These are phyloP conservation scores for Acanthamoeba healyi DNA, from an alignment of 208 protist species.

Conservation along the genomic window DNA sequence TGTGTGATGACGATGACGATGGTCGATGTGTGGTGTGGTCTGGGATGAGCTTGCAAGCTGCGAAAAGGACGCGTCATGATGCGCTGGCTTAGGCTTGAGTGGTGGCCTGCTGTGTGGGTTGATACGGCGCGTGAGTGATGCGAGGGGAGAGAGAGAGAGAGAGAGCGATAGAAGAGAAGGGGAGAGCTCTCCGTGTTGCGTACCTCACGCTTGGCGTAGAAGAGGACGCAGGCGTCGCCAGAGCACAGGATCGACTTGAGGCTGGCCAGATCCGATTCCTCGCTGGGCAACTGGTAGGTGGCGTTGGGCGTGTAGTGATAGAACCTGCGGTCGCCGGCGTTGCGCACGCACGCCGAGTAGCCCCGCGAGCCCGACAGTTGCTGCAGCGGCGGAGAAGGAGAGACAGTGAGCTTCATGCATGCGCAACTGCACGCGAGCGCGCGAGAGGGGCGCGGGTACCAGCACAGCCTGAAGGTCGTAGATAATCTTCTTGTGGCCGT, in stretches of 20 bases:
- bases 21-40: too few relatives aligned
- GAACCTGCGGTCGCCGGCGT: conserved; percentile 1
- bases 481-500: conserved; percentile 8
- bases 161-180: too few relatives aligned
- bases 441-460: background rate
- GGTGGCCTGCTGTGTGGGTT: too few relatives aligned
- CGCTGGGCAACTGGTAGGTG: conserved; percentile 22
- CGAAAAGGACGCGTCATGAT: too few relatives aligned
- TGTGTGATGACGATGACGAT: too few relatives aligned
- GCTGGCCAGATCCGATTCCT: conserved; percentile 13
- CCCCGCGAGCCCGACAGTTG: conserved; percentile 39
- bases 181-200: background rate
- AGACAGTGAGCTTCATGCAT: too few relatives aligned
- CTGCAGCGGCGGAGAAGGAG: background rate
- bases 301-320: conserved; percentile 60
- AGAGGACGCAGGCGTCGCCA: conserved; percentile 44
- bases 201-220: conserved; percentile 30
- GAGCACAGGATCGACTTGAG: conserved; percentile 57
- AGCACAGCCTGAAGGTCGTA: conserved; percentile 40
- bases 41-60: too few relatives aligned
- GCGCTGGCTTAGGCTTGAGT: too few relatives aligned
- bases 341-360: conserved; percentile 9
- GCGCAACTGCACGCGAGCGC: background rate
- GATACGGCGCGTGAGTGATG: too few relatives aligned
- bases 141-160: too few relatives aligned